Base-by-base conservation (phyloP, 192 early-diverging fungal species). In the Linnemannia schmuckeri region DNA sequence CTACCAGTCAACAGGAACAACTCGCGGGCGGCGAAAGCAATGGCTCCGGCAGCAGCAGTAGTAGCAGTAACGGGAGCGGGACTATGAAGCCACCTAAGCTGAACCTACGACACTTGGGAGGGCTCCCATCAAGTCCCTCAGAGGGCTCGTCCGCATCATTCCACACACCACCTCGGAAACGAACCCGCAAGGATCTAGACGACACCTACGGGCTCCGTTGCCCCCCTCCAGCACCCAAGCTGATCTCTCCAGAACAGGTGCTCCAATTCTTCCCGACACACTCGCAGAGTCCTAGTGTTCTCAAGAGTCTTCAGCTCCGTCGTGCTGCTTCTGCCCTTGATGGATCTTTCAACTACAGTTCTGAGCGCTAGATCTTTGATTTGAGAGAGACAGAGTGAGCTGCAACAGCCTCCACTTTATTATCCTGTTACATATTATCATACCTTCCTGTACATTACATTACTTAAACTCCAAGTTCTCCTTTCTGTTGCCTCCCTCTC, bases 151-250 rank as follows among this genome's bases (percentile, higher is more conserved):
- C 46, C 18, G 38, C 20, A 20, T n/a, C 37, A 27, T 30, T 71
- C 8, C 74, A 71, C 27, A 82, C 80, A 22, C 80, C 80, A 13
- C 80, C 80, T 2, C 63, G 30, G 20, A 82, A 82, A 54, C 44
- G 47, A 0, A 10, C 54, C 7, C 49, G 13, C 18, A 70, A 38
- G 10, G 74, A 76, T 33, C n/a, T 71, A 0, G 61, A 55, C 1
- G 42, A 54, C 4, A 2, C 4, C 75, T 46, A 69, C 70, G 40
- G 27, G 10, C 3, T 66, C 27, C 27, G 30, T 66, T 30, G 30
- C 33, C 80, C 80, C 2, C 80, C 80, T 20, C 80, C 57, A 22
- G 46, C 66, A 10, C 74, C 74, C 1, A 68, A 72, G 13, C 30
- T 66, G 30, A 66, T 66, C 30, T 66, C 61, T 3, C 30, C 61